Base-by-base conservation (phyloP, 2,329 filamentous ascomycete genomes). In the Arthrobotrys musiformis region DNA sequence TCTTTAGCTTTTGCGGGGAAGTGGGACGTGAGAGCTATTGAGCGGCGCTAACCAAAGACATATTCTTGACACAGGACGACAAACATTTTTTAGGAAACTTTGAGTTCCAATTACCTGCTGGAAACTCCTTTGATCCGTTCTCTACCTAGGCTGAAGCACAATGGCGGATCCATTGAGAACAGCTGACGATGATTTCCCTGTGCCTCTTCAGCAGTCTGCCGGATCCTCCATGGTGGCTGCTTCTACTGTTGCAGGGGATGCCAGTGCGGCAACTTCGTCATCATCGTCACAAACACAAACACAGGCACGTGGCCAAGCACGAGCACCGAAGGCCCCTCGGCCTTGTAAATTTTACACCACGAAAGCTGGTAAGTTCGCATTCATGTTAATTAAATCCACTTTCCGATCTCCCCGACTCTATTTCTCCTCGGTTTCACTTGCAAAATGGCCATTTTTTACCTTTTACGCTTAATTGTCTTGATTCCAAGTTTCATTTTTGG, bases 1-100 rank as follows among this genome's bases (percentile, higher is more conserved):
- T 76, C 56, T 63, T 76, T 76, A 60, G 33, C 69, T 70, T 76
- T 44, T 75, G 72, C 72, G 72, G 72, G 72, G 72, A 76, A 70
- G 72, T 70, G 72, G 72, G 64, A 70, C 72, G 15, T 42, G 11
- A 61, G 19, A 48, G 44, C 5, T 8, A 48, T 6, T 46, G 50
- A 60, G n/a, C 24, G 50, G 69, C 69, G 69, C 69, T 73, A 73
- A 73, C 61, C 9, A 64, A 46, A 56, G 46, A 17, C 46, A 58
- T 52, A 19, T 33, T 61, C 61, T 40, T 26, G 62, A 46, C 54
- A 67, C 70, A 60, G 61, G n/a, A 61, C 70, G 62, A 17, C 33
- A 13, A 13, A 6, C 33, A 37, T 13, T 22, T 33, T 44, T 33
- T 64, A 42, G 46, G 11, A 37, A 46, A 26, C 60, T 50, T 64